Conservation (phyloP, 2,329 filamentous ascomycete genomes). For the Coniella lustricola region DNA sequence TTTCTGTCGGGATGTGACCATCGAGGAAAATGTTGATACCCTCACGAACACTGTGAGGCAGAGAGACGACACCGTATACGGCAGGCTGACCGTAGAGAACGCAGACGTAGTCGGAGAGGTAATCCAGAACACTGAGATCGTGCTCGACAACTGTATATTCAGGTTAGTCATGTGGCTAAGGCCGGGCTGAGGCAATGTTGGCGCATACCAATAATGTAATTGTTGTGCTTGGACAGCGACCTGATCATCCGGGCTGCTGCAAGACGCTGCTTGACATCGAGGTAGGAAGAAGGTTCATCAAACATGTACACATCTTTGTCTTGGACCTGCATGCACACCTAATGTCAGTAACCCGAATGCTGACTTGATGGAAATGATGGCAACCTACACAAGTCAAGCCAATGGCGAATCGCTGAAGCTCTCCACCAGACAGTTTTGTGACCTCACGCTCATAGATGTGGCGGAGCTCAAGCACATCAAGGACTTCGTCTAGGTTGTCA, state of each 20-base stretch:
- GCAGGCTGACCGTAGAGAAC: conserved; percentile 94
- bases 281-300: conserved; percentile 96
- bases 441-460: conserved; percentile 92
- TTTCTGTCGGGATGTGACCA: conserved; percentile 96
- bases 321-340: conserved; percentile 11
- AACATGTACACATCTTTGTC: conserved; percentile 71
- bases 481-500: conserved; percentile 73
- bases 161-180: background rate
- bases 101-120: conserved; percentile 97
- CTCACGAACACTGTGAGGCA: conserved; percentile 93
- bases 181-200: background rate
- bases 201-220: conserved; percentile 71
- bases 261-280: conserved; percentile 98
- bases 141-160: conserved; percentile 74
- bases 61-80: conserved; percentile 94
- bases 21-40: conserved; percentile 96
- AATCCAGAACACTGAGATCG: conserved; percentile 96
- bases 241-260: conserved; percentile 88
- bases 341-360: background rate
- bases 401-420: conserved; percentile 96
- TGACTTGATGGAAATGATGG: background rate
- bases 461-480: conserved; percentile 74
- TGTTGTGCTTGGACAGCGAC: conserved; percentile 76
- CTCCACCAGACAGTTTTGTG: conserved; percentile 85
- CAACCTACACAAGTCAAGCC: conserved; percentile 71